Base-by-base conservation (phyloP, 768 basidiomycete species). In the Kwoniella pini region DNA sequence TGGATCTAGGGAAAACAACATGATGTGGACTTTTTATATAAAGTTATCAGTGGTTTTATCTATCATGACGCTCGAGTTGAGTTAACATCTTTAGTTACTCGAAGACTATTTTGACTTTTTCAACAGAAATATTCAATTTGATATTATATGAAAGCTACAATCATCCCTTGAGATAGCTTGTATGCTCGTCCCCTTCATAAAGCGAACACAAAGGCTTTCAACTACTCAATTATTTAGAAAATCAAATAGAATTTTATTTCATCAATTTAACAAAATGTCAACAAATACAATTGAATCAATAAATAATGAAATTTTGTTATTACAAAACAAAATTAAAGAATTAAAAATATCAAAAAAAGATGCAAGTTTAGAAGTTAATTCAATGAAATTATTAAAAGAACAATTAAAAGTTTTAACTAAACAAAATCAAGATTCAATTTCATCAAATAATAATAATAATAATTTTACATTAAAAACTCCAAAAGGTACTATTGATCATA, bases 401-500 rank as follows among this genome's bases (percentile, higher is more conserved):
- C 78, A 39, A 77, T 80, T 39, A 79, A 82, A 79, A 15, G 82
- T 74, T 45, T 64, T 57, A 80, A 62, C 57, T 33, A 82, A 80
- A 9, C 81, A 76, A 81, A 60, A 60, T 42, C 82, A 80, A 9
- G 82, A 75, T 49, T 63, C 57, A 3, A 57, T 33, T 43, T 86
- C 86, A 81, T 88, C 88, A 81, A 62, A 60, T 28, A 63, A 58
- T 30, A 48, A 36, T 21, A 56, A 62, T 24, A 65, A 70, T 61
- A 69, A 74, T 85, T 72, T 97, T 64, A 74, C 89, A 57, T 83
- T 99, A 68, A 99, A 99, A 81, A 95, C 93, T 0, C 89, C 93
- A 40, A 97, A 99, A 89, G 96, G 96, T 33, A 98, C 96, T 17
- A 85, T 91, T 50, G 96, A 99, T 79, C 97, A 91, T 80, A 88